These are phyloP conservation scores for Croton laevigatus DNA, from an alignment of 441 rosid species.

Conservation along the genomic window DNA sequence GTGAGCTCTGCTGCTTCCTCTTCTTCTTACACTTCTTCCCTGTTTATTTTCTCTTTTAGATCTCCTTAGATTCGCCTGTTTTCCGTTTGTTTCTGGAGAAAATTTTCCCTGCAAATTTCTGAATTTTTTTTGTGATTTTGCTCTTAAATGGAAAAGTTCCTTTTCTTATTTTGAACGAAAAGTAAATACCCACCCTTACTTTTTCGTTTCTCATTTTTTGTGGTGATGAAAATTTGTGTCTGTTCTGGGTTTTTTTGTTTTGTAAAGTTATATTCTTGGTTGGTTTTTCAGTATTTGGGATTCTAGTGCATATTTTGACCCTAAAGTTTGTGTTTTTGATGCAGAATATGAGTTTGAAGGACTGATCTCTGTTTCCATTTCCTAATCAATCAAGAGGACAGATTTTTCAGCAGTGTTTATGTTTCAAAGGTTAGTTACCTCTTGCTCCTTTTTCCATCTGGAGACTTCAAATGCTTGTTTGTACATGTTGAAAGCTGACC, in stretches of 20 bases:
- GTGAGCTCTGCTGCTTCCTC: conserved; percentile 24
- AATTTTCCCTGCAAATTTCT: not conserved
- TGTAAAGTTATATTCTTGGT: not conserved
- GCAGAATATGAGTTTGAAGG: conserved; percentile 17
- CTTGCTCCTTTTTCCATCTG: not conserved
- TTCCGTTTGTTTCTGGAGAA: conserved; percentile 21
- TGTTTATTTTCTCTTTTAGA: not conserved
- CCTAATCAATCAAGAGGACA: conserved; percentile 8
- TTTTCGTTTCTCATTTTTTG: not conserved
- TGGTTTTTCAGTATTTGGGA: not conserved
- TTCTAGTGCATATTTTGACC: not conserved
- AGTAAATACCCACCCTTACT: not conserved
- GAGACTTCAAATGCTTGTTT: not conserved
- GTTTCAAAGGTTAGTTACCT: conserved; percentile 16
- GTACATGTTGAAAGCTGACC: not conserved
- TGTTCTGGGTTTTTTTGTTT: not conserved
- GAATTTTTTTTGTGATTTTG: conserved; percentile 4
- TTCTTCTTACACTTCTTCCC: not conserved
- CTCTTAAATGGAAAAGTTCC: too few relatives aligned
- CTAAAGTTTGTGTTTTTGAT: not conserved
- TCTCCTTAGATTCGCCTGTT: conserved; percentile 1
- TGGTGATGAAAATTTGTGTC: not conserved
- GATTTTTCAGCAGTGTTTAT: conserved; percentile 10
- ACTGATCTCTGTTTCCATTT: conserved; percentile 20
- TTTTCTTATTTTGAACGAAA: too few relatives aligned